Base-by-base conservation (phyloP, 768 basidiomycete genomes). In the Ramaria sp. region DNA sequence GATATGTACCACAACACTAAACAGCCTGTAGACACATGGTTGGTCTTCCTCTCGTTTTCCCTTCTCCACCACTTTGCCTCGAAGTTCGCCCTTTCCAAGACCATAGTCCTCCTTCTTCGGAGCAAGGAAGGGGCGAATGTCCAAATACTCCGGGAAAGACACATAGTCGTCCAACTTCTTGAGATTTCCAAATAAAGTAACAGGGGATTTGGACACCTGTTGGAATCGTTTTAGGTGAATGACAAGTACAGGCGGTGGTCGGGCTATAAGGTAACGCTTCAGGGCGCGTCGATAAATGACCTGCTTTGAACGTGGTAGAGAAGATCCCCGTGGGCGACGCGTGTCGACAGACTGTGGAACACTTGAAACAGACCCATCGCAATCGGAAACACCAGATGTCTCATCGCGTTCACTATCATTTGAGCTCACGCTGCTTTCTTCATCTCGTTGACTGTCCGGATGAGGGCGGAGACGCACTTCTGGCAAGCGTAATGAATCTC, bases 211-310 rank as follows among this genome's bases (percentile, higher is more conserved):
- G 38, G 74, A 72, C 7, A 83, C 75, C 63, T 95, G 92, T 68
- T 95, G 90, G 70, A 98, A 98, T 44, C 94, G 79, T 70, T 97
- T 97, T 48, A 96, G 77, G 61, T 97, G 94, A 56, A 97, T 78
- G 49, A 94, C 88, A 55, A 97, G 79, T 30, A 96, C 77, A 0
- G 92, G 89, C 0, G 94, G 94, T 1, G 87, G 83, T 0, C 74
- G 76, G 15, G 83, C 79, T 65, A 98, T 88, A 56, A 98, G 82
- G 68, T 96, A 98, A 12, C 94, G 87, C 68, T 98, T 98, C 71
- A 90, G 92, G 3, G 91, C 90, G 1, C 88, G 76, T 1, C 89
- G 81, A 69, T 87, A 76, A 45, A 95, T 74, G 48, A 82, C 82
- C 32, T 87, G 88, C 56, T 75, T 72, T 18, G 69, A 67, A 34